Percentiles rank a stretch among this genome's conserved stretches.
Conservation (phyloP, 495 filamentous ascomycete genomes). For the Apiosordaria backusii region DNA sequence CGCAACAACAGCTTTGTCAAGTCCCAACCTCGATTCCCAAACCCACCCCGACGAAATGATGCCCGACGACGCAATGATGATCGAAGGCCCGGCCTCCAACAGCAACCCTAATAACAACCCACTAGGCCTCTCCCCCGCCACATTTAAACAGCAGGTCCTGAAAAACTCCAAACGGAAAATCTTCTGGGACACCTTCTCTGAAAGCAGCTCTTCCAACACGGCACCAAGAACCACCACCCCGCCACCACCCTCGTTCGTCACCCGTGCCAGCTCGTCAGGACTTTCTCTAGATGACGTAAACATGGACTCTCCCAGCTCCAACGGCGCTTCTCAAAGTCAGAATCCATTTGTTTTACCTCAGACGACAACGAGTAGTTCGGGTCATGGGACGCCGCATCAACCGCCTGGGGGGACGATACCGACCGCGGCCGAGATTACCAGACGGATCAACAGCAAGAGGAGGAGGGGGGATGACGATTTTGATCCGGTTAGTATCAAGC, state of each 20-base stretch:
- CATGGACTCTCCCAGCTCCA: constrained; percentile 63
- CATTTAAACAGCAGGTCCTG: constrained; percentile 68
- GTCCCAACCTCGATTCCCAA: constrained; percentile 43
- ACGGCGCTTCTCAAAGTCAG: constrained; percentile 14
- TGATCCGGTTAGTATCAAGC: constrained; percentile 84
- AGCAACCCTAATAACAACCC: constrained; percentile 20
- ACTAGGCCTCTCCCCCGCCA: constrained; percentile 55
- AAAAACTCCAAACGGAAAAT: constrained; percentile 66
- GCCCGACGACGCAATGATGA: constrained; percentile 59
- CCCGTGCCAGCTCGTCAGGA: constrained; percentile 55
- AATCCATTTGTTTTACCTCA: constrained; percentile 23
- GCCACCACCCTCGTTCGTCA: constrained; percentile 55
- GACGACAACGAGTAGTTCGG: constrained; percentile 29
- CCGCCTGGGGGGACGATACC: constrained; percentile 24
- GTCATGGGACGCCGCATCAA: constrained; percentile 26
- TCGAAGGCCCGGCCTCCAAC: constrained; percentile 34
- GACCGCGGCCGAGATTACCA: constrained; percentile 63
- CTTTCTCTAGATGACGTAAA: constrained; percentile 66
- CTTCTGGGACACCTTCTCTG: constrained; percentile 77
- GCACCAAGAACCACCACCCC: constrained; percentile 56
- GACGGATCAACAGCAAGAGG: constrained; percentile 68
- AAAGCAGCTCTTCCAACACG: constrained; percentile 42
- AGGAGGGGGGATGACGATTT: constrained; percentile 81
- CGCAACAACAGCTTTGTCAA: constrained; percentile 52
- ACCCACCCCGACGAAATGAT: constrained; percentile 53